A percentile compares a stretch with the other conserved stretches of the same genome.
phyloP scores from a whole-genome alignment of 257 asterid genomes.

The Primulina huaijiensis region DNA sequence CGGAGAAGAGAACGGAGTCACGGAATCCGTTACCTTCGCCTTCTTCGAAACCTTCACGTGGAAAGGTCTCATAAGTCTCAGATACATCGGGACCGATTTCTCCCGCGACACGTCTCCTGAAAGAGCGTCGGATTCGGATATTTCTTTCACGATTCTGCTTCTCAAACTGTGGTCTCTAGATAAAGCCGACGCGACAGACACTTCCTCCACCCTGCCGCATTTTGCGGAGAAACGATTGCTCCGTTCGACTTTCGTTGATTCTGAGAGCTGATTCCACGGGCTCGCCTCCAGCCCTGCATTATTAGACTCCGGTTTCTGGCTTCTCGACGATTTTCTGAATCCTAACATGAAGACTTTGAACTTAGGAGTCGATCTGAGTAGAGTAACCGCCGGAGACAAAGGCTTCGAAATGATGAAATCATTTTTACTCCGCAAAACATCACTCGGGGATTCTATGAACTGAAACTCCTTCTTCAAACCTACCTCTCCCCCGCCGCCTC shows the following conservation, averaged over 20 bases:
- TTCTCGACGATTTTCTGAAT: constrained; percentile 45
- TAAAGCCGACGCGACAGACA: constrained; percentile 23
- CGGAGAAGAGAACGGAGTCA: constrained; percentile 42
- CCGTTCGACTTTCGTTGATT: constrained; percentile 34
- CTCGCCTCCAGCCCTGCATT: constrained; percentile 16
- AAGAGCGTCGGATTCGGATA: constrained; percentile 26
- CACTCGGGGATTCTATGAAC: constrained; percentile 38
- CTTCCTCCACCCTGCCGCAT: constrained; percentile 24
- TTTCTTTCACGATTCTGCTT: constrained; percentile 48
- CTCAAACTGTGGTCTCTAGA: constrained; percentile 53
- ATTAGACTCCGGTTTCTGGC: constrained; percentile 31
- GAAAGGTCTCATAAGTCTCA: not conserved
- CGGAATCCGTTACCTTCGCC: not conserved
- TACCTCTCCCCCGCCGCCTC: not conserved
- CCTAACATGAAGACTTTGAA: constrained; percentile 52
- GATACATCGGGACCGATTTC: constrained; percentile 26
- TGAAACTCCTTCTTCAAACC: constrained; percentile 26
- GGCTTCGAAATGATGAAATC: constrained; percentile 34
- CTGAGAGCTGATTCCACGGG: constrained; percentile 23
- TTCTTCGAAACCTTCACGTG: not conserved
- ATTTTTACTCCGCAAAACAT: constrained; percentile 29
- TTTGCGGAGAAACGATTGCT: constrained; percentile 38
- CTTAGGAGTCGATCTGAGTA: constrained; percentile 59
- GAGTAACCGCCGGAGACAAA: constrained; percentile 41
- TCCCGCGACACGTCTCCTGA: constrained; percentile 27